A percentile compares a stretch with the other conserved stretches of the same genome.
Conservation (phyloP, 2,329 filamentous ascomycete species). For the Claviceps humidiphila region DNA sequence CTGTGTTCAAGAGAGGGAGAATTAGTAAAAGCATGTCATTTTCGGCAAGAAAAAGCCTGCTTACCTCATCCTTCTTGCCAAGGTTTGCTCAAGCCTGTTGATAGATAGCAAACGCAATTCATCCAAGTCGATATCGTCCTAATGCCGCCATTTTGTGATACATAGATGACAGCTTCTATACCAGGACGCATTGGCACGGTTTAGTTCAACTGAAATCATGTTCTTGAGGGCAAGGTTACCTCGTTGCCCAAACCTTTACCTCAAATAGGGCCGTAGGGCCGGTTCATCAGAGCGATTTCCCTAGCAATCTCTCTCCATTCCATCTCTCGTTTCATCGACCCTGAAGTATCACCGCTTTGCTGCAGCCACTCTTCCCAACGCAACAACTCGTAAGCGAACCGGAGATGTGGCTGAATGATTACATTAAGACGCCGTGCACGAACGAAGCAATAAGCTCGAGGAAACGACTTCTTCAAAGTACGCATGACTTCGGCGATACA, state of each 20-base stretch:
- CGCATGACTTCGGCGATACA: conserved; percentile 99
- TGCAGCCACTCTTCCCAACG: conserved; percentile 84
- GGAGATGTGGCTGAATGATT: conserved; percentile 92
- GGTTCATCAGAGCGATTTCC: conserved; percentile 92
- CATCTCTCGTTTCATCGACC: conserved; percentile 54
- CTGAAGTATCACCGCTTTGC: conserved; percentile 30
- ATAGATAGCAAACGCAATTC: too few species aligned
- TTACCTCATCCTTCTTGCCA: not conserved
- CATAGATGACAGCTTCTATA: not conserved
- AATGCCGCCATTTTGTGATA: not conserved
- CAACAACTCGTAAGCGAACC: conserved; percentile 88
- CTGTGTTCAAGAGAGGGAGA: too few species aligned
- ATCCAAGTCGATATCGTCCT: too few species aligned
- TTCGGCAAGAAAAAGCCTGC: not conserved
- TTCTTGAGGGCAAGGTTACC: not conserved
- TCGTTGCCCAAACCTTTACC: not conserved
- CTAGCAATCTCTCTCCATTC: conserved; percentile 83
- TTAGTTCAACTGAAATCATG: not conserved
- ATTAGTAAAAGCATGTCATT: not conserved
- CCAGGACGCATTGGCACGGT: not conserved
- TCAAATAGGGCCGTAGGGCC: conserved; percentile 34
- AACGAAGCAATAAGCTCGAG: conserved; percentile 91
- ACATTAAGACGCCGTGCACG: conserved; percentile 86
- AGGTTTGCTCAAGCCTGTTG: too few species aligned
- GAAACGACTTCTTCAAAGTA: conserved; percentile 65